phyloP scores from a whole-genome alignment of 805 yeast species.

The Saccharomycodes ludwigii region DNA sequence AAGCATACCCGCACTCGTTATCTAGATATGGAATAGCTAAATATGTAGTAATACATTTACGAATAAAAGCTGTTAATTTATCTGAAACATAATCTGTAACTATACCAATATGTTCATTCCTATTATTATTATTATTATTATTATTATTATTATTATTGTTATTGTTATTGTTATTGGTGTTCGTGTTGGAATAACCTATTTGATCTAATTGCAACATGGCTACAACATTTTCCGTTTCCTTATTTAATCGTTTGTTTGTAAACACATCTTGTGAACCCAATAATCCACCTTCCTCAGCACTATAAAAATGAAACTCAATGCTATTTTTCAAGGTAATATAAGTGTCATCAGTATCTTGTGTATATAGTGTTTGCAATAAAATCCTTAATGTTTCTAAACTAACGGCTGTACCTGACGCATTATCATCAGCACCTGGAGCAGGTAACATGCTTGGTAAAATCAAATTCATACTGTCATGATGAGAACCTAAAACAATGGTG shows the following conservation, averaged over 20 bases:
- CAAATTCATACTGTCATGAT: slow-evolving; percentile 74
- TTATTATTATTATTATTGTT: too few relatives aligned
- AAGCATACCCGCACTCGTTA: slow-evolving; percentile 80
- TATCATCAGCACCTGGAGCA: slow-evolving; percentile 95
- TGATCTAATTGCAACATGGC: slow-evolving; percentile 92
- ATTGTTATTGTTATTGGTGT: too few relatives aligned
- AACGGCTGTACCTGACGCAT: slow-evolving; percentile 80
- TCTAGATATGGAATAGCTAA: slow-evolving; percentile 59
- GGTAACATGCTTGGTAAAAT: slow-evolving; percentile 52
- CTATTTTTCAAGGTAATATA: slow-evolving; percentile 48
- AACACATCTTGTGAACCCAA: slow-evolving; percentile 78
- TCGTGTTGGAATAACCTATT: slow-evolving; percentile 79
- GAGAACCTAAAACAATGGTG: slow-evolving; percentile 72
- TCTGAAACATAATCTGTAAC: slow-evolving; percentile 56
- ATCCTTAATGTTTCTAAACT: slow-evolving; percentile 52
- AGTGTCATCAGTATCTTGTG: slow-evolving; percentile 10
- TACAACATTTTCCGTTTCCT: slow-evolving; percentile 41
- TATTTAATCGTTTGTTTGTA: slow-evolving; percentile 12
- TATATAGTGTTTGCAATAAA: slow-evolving; percentile 7
- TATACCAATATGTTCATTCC: slow-evolving; percentile 62
- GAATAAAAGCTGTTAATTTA: slow-evolving; percentile 45
- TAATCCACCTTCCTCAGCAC: slow-evolving; percentile 91
- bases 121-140: slow-evolving; percentile 35
- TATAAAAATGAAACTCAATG: slow-evolving; percentile 85
- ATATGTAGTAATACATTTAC: slow-evolving; percentile 48